These are phyloP conservation scores for Malassezia japonica DNA, from an alignment of 1,284 basidiomycete genomes.

Conservation along the genomic window DNA sequence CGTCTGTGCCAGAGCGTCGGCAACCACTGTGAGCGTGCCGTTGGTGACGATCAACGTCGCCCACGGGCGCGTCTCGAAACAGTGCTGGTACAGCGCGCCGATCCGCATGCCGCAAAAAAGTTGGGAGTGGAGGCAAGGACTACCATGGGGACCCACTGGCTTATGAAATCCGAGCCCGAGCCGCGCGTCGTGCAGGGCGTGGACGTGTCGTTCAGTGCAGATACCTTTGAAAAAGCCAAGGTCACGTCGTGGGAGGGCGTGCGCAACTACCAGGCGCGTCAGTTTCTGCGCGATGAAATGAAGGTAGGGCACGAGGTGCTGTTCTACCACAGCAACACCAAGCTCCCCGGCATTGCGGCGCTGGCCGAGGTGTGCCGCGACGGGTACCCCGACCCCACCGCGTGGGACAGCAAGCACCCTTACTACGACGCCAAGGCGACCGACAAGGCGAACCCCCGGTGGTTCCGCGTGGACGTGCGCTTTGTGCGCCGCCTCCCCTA, in stretches of 20 bases:
- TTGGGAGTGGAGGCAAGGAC: background rate
- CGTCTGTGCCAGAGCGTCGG: constrained; percentile 38
- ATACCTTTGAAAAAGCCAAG: constrained; percentile 22
- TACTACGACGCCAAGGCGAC: constrained; percentile 89
- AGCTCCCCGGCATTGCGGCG: constrained; percentile 72
- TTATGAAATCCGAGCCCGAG: constrained; percentile 45
- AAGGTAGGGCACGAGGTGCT: constrained; percentile 67
- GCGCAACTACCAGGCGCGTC: constrained; percentile 79
- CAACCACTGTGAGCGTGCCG: constrained; percentile 32
- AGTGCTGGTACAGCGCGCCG: constrained; percentile 24
- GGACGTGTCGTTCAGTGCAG: constrained; percentile 40
- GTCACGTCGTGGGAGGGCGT: constrained; percentile 84
- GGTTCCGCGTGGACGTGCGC: constrained; percentile 73
- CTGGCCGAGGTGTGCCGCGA: constrained; percentile 61
- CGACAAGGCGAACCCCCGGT: constrained; percentile 64
- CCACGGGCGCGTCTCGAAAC: constrained; percentile 40
- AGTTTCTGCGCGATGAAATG: constrained; percentile 76
- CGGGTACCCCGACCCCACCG: constrained; percentile 11
- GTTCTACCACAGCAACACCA: constrained; percentile 85
- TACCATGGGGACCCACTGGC: constrained; percentile 25
- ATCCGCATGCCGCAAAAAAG: background rate
- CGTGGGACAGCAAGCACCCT: constrained; percentile 56
- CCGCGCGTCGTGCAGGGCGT: constrained; percentile 31
- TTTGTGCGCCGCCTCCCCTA: constrained; percentile 62
- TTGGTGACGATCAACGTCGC: constrained; percentile 43